A percentile compares a stretch with the other conserved stretches of the same genome.
Evolutionary conservation across 345 rosid genomes (phyloP).

Genomic region (Anacardium occidentale): DNA sequence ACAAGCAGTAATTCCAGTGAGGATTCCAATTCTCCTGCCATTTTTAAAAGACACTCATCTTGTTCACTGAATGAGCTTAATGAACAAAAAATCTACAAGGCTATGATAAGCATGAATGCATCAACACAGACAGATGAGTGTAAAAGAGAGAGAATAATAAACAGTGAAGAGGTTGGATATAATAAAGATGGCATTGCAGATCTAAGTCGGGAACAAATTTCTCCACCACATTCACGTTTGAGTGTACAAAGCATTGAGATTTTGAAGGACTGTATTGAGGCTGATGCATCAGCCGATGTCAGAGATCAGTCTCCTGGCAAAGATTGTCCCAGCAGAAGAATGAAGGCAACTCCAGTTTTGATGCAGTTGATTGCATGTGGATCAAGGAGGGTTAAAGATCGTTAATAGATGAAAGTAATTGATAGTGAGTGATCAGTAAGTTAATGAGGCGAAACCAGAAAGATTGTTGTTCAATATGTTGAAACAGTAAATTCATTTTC

Average conservation of each 20-base stretch:
- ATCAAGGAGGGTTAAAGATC: conserved; percentile 15
- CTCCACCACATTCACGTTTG: conserved; percentile 39
- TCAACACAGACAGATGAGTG: conserved; percentile 53
- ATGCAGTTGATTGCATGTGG: conserved; percentile 62
- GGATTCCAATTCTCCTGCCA: conserved; percentile 23
- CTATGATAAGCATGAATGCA: conserved; percentile 29
- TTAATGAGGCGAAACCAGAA: neutral
- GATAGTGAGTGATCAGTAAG: too few relatives aligned
- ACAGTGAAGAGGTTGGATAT: conserved; percentile 10
- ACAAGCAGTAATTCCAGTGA: conserved; percentile 23
- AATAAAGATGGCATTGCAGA: conserved; percentile 5
- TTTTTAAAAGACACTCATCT: conserved; percentile 20
- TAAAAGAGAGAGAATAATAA: neutral
- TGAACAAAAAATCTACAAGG: conserved; percentile 28
- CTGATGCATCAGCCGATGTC: conserved; percentile 28
- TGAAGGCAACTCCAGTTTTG: conserved; percentile 47
- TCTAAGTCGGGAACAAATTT: conserved; percentile 20
- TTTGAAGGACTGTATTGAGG: conserved; percentile 7
- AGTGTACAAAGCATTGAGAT: conserved; percentile 33
- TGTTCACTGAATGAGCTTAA: conserved; percentile 20
- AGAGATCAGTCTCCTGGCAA: conserved; percentile 36
- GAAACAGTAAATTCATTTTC: too few relatives aligned
- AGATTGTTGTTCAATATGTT: neutral
- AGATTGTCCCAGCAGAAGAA: conserved; percentile 43
- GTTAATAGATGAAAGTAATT: neutral